Conservation (phyloP, 306 rosid species). For the Styphnolobium japonicum region DNA sequence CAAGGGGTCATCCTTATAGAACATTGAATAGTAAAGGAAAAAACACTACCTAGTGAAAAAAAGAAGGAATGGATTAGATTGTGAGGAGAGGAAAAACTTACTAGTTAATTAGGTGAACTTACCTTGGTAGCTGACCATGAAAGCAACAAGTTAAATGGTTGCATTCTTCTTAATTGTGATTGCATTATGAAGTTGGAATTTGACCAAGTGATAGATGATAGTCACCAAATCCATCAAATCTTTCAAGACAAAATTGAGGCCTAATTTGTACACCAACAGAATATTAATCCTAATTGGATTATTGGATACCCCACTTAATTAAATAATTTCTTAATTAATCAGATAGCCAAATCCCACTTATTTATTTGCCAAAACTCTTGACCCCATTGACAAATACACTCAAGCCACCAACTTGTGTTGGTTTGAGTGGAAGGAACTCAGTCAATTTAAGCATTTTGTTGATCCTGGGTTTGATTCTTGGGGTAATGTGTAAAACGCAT, state of each 20-base stretch:
- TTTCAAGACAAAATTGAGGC: slow-evolving; percentile 4
- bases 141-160: neutral
- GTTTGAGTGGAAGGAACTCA: too few species aligned
- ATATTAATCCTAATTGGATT: neutral
- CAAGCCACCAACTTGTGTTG: too few species aligned
- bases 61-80: neutral
- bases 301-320: slow-evolving; percentile 22
- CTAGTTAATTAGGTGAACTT: neutral
- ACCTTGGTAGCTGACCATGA: neutral
- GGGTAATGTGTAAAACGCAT: too few species aligned
- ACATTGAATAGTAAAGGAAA: neutral
- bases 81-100: neutral
- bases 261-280: neutral
- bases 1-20: neutral
- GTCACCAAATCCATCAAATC: slow-evolving; percentile 26
- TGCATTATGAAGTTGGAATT: slow-evolving; percentile 3
- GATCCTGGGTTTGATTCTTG: too few species aligned
- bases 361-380: neutral
- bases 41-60: neutral
- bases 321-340: neutral
- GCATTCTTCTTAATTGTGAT: neutral
- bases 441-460: too few species aligned
- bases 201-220: slow-evolving; percentile 15
- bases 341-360: slow-evolving; percentile 26
- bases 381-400: slow-evolving; percentile 12